Evolutionary conservation across 2,329 filamentous ascomycete genomes (phyloP).

Genomic region (Davidsoniella virescens): DNA sequence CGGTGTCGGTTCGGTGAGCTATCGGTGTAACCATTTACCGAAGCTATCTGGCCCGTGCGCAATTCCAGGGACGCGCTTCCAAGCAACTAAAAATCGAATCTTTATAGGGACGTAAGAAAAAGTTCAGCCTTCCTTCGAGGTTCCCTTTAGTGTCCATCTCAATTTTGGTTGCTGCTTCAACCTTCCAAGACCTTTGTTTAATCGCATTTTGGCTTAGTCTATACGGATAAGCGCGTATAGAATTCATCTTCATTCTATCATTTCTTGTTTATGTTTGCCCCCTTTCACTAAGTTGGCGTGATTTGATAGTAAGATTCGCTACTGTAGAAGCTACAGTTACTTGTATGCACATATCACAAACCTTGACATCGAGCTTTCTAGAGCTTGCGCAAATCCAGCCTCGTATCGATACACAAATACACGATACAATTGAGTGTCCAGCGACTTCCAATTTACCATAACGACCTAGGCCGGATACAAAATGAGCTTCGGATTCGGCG

Average conservation of each 20-base stretch:
- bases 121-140: background rate
- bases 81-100: background rate
- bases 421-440: background rate
- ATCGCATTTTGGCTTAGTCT: too few species aligned
- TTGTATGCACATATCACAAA: too few species aligned
- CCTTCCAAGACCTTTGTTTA: too few species aligned
- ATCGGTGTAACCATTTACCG: constrained; percentile 1
- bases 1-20: too few species aligned
- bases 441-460: background rate
- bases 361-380: background rate
- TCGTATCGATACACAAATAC: background rate
- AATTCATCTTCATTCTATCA: too few species aligned
- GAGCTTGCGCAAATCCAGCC: background rate
- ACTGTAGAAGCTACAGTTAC: background rate
- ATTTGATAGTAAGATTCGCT: background rate
- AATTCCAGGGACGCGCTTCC: background rate
- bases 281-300: too few species aligned
- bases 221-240: too few species aligned
- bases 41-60: background rate
- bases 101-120: constrained; percentile 1
- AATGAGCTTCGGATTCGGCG: constrained; percentile 10
- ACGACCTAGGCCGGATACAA: background rate
- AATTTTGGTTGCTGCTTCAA: too few species aligned
- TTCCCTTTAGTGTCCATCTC: too few species aligned
- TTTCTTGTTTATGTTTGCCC: too few species aligned